Evolutionary conservation across 306 rosid species (phyloP), one percentile per base, ranked within the genome.

Genomic region (Comarum palustre): DNA sequence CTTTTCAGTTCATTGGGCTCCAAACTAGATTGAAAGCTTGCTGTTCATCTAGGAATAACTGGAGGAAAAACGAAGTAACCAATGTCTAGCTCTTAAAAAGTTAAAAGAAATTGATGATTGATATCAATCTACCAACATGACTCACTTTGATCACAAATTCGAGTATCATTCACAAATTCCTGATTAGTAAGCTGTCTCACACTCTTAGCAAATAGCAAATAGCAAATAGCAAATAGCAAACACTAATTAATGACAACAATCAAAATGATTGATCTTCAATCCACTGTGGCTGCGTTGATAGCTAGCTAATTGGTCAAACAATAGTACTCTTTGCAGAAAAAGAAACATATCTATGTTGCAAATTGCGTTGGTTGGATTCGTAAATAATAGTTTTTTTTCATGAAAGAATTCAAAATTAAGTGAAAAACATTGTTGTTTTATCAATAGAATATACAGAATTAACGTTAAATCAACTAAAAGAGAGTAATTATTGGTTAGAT

Each of bases 401-500:
- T 32, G 46, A 47, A 62, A 24, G 75, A 45, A 38, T 34, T 55
- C 29, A 27, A 69, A 51, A 62, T 39, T 14, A 51, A 32, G 66
- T 24, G 70, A 45, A 71, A 71, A 68, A 52, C 31, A 16, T 6
- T 39, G 42, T 42, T 72, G 12, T 3, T 52, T 59, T 4, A 43
- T 8, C 3, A 15, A 8, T 5, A 24, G 47, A 13, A n/a, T n/a
- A 7, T 31, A 16, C 12, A 36, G 0, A 15, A 52, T 25, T 10
- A 66, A 3, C 13, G 55, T n/a, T 73, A 22, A 4, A 70, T 50
- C 76, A 62, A 61, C 72, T 13, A 63, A 64, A 64, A 43, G 39
- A 51, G 46, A 48, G 27, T 25, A 73, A 73, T 73, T 58, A 73
- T 79, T 67, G 71, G 47, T 45, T 14, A 55, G 34, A 22, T 8